Percentiles rank a stretch among this genome's conserved stretches.
Evolutionary conservation across 2,329 filamentous ascomycete species (phyloP).

Genomic region (Colletotrichum musae): DNA sequence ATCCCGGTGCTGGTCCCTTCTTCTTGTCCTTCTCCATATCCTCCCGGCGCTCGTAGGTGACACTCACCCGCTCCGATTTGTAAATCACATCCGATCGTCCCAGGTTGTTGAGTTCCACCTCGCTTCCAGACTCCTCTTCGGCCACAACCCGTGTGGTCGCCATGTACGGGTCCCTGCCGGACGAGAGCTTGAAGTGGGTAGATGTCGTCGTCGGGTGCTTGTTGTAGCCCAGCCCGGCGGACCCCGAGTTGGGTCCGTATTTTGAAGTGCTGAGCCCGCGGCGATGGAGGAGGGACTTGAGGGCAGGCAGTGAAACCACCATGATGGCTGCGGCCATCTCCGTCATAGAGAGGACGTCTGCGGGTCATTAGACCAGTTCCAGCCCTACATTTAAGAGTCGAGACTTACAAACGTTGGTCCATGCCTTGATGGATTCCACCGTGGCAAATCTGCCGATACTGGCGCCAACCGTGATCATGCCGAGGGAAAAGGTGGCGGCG

Average conservation of each 20-base stretch:
- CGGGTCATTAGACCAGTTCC: no score
- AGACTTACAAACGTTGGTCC: slow-evolving; percentile 45
- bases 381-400: no score
- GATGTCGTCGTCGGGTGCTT: slow-evolving; percentile 22
- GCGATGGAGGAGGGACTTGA: slow-evolving; percentile 43
- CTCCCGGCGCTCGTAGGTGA: slow-evolving; percentile 41
- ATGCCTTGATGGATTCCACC: slow-evolving; percentile 41
- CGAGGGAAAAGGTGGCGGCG: slow-evolving; percentile 41
- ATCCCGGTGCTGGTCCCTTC: not conserved
- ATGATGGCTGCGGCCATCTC: slow-evolving; percentile 44
- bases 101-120: slow-evolving; percentile 43
- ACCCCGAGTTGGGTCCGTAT: slow-evolving; percentile 24
- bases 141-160: slow-evolving; percentile 33
- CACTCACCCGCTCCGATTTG: slow-evolving; percentile 43
- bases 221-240: slow-evolving; percentile 29
- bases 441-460: slow-evolving; percentile 45
- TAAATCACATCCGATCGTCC: slow-evolving; percentile 40
- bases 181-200: slow-evolving; percentile 43
- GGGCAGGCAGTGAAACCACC: slow-evolving; percentile 43
- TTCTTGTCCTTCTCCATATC: slow-evolving; percentile 5
- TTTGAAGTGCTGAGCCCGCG: slow-evolving; percentile 34
- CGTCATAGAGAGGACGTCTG: slow-evolving; percentile 44
- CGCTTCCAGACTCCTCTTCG: slow-evolving; percentile 41
- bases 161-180: slow-evolving; percentile 41
- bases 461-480: slow-evolving; percentile 43